Evolutionary conservation across 768 basidiomycete genomes (phyloP), one percentile per base, ranked within the genome.

Genomic region (Russula vinacea): DNA sequence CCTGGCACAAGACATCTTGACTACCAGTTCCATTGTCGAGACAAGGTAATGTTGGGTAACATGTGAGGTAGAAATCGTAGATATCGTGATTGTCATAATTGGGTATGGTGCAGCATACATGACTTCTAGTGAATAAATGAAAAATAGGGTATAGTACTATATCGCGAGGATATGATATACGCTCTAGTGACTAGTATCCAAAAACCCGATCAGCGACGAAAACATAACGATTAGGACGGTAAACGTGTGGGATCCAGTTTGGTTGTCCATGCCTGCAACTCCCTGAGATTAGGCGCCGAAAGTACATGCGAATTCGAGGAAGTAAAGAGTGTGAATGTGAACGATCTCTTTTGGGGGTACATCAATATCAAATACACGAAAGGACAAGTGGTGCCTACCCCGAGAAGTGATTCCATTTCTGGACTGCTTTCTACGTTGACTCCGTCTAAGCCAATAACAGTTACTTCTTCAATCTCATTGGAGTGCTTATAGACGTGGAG

Each of bases 261-360:
- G 64, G 81, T 78, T 70, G 84, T 87, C 94, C 94, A 97, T 72
- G 86, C 83, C 64, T 85, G 85, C 63, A 93, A 79, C 71, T 97
- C 94, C 77, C 91, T 95, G 62, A 79, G 75, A 70, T 80, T 91
- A 3, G 88, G 84, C 39, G 94, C 92, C 10, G 90, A 88, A 11
- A 97, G 81, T 42, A 91, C 92, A 76, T 94, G 89, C 29, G 94
- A 94, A 74, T 97, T 96, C 9, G 91, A 90, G 14, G 91, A 81
- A 2, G 94, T 94, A 76, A 95, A 96, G 37, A 97, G 81, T 14
- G 92, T 94, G 75, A 97, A 95, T 16, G 88, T 89, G 74, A 86
- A 88, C 39, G 81, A 85, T 81, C 88, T 91, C 94, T 94, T 72
- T 9, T 11, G 44, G 59, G 37, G 42, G 17, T 14, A 29, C 17